Base-by-base conservation (phyloP, 768 basidiomycete genomes). In the Russula vinacea region DNA sequence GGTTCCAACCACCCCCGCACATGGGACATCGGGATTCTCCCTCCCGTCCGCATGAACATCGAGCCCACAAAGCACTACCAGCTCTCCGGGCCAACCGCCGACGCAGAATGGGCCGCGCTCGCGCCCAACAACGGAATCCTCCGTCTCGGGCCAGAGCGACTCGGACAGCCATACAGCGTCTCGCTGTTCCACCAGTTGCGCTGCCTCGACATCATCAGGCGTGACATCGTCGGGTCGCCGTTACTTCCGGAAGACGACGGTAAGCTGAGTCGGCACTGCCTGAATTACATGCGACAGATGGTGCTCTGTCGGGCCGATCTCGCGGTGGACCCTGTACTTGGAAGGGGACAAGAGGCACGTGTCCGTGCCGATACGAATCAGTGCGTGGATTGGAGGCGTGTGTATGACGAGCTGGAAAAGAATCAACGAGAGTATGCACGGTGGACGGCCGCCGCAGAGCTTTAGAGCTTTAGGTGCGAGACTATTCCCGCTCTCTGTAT, bases 231-330 rank as follows among this genome's bases (percentile, higher is more conserved):
- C 2, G 40, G 54, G 37, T 33, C 40, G 33, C 44, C 3, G 29
- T 7, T n/a, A n/a, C 44, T 19, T n/a, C 44, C n/a, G n/a, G n/a
- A n/a, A 39, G 35, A 37, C 2, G 39, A 39, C 39, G 8, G 35
- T 8, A 8, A 33, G 54, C 42, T 57, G 64, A 55, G 53, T 29
- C 66, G 71, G 11, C 78, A 80, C 40, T 79, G 78, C 52, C 62
- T 79, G 67, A 79, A 79, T 60, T 79, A 80, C 39, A 62, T 80
- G 19, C 69, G 74, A 4, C 76, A 79, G 71, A 74, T 74, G 72
- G 60, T 78, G 0, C 66, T 76, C 33, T 80, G 78, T 47, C 72
- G 73, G 0, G 73, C 72, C 4, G 73, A 78, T 58, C 71, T 72
- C 29, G 70, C 73, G 32, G 39, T 79, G 57, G 74, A 76, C 57